Conservation (phyloP, 495 filamentous ascomycete genomes). For the Chaetomium fimeti region DNA sequence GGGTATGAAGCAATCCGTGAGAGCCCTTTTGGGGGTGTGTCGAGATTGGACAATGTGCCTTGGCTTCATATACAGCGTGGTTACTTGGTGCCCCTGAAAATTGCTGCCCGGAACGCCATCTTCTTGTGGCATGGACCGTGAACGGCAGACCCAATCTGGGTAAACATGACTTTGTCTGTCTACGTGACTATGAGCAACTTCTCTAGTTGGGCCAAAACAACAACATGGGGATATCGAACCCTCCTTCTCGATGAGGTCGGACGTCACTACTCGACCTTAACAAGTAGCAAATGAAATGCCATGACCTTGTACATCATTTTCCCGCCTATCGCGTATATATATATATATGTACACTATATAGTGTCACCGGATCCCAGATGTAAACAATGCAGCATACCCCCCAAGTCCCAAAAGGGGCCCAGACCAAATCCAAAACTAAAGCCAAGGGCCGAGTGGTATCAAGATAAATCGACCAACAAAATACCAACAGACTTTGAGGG, state of each 20-base stretch:
- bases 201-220: too few relatives aligned
- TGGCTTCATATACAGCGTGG: too few relatives aligned
- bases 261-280: not conserved
- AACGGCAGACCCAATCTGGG: too few relatives aligned
- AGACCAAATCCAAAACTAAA: constrained; percentile 2
- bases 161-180: too few relatives aligned
- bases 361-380: not conserved
- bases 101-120: too few relatives aligned
- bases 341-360: not conserved
- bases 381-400: not conserved
- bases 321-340: not conserved
- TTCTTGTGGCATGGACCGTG: too few relatives aligned
- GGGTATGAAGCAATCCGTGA: too few relatives aligned
- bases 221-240: not conserved
- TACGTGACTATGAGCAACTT: too few relatives aligned
- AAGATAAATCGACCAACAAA: constrained; percentile 1
- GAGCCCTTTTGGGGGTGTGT: too few relatives aligned
- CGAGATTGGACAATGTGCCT: too few relatives aligned
- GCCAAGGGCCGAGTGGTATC: constrained; percentile 10
- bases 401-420: not conserved
- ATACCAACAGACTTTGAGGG: not conserved
- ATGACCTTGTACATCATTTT: not conserved
- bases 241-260: not conserved
- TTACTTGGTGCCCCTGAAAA: too few relatives aligned
- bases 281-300: not conserved